Base-by-base conservation (phyloP, 768 basidiomycete species). In the Tricholoma saponaceum region DNA sequence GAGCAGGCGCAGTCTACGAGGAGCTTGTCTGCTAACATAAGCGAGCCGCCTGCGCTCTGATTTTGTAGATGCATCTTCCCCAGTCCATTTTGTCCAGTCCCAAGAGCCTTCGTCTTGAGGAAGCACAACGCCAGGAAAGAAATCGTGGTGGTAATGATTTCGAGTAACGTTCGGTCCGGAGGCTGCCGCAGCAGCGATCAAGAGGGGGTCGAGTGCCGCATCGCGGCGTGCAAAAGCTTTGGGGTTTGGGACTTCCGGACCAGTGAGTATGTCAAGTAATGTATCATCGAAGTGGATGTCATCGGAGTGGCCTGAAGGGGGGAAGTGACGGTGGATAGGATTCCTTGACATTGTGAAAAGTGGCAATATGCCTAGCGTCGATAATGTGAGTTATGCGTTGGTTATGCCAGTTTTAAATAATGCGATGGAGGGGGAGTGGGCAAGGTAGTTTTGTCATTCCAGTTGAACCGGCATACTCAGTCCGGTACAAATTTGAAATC, bases 81-180 rank as follows among this genome's bases (percentile, higher is more conserved):
- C 74, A 49, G 73, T 71, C 69, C 77, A 84, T 62, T 80, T 84
- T 37, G 82, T 76, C 83, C 81, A 83, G 65, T 85, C 83, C 74
- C 77, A 81, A 12, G 78, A 70, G 9, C 77, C 80, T 63, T 85
- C 81, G 12, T 78, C 74, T 56, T 76, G 75, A 28, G 77, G 81
- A 41, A 82, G 73, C 66, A 77, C 76, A 26, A 82, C 77, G 0
- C 79, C 80, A 0, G 87, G 86, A 63, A 85, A 85, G 70, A 87
- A 84, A 64, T 89, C 87, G 69, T 95, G 93, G 51, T 86, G 81
- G 66, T 89, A 91, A 69, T 95, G 93, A 64, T 94, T 91, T 46
- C 90, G 81, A 37, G 93, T 94, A 55, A 89, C 79, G 60, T 90
- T 83, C 9, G 89, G 87, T 4, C 85, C 86, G 0, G 89, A 86